These are phyloP conservation scores for Candida orba DNA, from an alignment of 805 yeast species.

Conservation along the genomic window DNA sequence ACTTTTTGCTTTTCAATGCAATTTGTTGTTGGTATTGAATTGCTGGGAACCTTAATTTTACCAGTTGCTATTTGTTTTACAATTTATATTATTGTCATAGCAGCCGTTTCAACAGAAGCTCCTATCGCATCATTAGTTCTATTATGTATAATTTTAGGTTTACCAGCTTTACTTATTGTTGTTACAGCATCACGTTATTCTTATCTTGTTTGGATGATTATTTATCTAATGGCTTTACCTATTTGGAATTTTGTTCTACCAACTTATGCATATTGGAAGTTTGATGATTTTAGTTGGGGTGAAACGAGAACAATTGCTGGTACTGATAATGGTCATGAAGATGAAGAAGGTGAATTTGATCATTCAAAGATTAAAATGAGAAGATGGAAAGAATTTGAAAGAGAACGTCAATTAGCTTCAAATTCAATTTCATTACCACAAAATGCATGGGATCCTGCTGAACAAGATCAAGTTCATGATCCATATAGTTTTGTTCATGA, in stretches of 20 bases:
- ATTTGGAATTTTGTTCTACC: constrained; percentile 91
- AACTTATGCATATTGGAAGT: constrained; percentile 84
- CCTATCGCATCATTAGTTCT: constrained; percentile 72
- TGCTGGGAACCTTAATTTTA: constrained; percentile 79
- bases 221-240: constrained; percentile 79
- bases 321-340: constrained; percentile 65
- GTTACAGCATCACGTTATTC: constrained; percentile 70
- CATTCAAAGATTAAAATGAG: constrained; percentile 86
- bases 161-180: constrained; percentile 77
- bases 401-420: constrained; percentile 34
- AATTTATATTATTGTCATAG: constrained; percentile 63
- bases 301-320: constrained; percentile 78
- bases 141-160: constrained; percentile 72
- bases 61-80: constrained; percentile 87
- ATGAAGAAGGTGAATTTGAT: constrained; percentile 76
- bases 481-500: constrained; percentile 11
- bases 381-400: constrained; percentile 91
- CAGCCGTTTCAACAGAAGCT: constrained; percentile 67
- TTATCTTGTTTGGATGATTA: constrained; percentile 70
- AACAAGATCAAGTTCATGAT: constrained; percentile 3
- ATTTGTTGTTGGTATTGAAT: constrained; percentile 76
- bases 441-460: constrained; percentile 23
- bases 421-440: constrained; percentile 18
- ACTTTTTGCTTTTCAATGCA: constrained; percentile 95
- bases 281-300: constrained; percentile 96